These are phyloP conservation scores for Pseudogymnoascus verrucosus DNA, from an alignment of 2,329 filamentous ascomycete genomes.

Conservation along the genomic window DNA sequence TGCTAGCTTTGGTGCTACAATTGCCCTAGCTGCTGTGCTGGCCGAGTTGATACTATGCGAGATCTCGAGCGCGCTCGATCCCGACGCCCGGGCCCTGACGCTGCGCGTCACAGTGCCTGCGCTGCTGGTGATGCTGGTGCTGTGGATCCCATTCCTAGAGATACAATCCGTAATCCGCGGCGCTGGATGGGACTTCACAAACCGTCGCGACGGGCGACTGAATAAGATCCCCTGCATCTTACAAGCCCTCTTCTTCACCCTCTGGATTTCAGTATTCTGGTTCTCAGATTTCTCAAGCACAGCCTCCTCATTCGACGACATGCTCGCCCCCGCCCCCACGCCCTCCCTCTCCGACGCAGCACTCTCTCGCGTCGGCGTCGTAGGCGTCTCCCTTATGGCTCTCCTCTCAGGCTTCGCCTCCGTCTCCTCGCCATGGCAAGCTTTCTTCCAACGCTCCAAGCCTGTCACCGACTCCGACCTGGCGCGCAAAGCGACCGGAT, in stretches of 20 bases:
- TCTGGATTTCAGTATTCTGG: constrained; percentile 73
- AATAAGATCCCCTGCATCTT: constrained; percentile 56
- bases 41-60: constrained; percentile 78
- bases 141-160: constrained; percentile 72
- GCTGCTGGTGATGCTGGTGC: constrained; percentile 63
- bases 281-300: constrained; percentile 40
- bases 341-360: constrained; percentile 40
- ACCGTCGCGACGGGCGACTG: constrained; percentile 46
- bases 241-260: constrained; percentile 52
- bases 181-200: constrained; percentile 54
- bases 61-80: constrained; percentile 67
- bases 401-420: constrained; percentile 82
- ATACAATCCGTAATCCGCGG: constrained; percentile 48
- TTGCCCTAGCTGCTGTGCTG: constrained; percentile 69
- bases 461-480: constrained; percentile 68
- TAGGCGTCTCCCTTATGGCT: constrained; percentile 80
- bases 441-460: constrained; percentile 57
- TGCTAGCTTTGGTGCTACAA: constrained; percentile 65
- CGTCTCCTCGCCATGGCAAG: constrained; percentile 82
- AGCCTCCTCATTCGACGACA: constrained; percentile 16
- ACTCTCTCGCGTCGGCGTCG: constrained; percentile 67
- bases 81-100: constrained; percentile 57
- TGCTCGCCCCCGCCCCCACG: constrained; percentile 11
- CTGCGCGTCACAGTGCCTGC: constrained; percentile 62
- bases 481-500: constrained; percentile 66